These are phyloP conservation scores for Dryadomyces quercivorus DNA, from an alignment of 2,329 filamentous ascomycete species.

Conservation along the genomic window DNA sequence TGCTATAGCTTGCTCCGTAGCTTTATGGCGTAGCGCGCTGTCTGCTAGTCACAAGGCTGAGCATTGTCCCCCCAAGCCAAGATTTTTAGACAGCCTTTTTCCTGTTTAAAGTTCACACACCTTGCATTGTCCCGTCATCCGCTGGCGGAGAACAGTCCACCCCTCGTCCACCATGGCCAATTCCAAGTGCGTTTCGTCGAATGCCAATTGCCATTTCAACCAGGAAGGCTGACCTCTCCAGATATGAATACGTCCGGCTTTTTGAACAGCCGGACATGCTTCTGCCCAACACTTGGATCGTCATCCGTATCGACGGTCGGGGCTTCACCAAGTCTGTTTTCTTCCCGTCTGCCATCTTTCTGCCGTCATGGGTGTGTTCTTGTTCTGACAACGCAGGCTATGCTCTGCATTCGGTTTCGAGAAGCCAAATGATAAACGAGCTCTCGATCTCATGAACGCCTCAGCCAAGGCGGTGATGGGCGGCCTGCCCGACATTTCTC, in stretches of 20 bases:
- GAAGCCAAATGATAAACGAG: slow-evolving; percentile 85
- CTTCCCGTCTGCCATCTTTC: not conserved
- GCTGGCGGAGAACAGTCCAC: not conserved
- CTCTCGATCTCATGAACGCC: slow-evolving; percentile 86
- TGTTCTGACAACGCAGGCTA: slow-evolving; percentile 40
- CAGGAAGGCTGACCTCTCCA: not conserved
- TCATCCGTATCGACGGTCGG: slow-evolving; percentile 84
- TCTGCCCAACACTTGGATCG: slow-evolving; percentile 88
- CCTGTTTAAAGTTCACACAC: too few species aligned
- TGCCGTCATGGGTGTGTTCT: not conserved
- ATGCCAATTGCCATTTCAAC: not conserved
- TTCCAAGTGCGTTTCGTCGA: slow-evolving; percentile 14
- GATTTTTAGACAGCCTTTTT: not conserved
- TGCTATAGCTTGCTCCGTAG: not conserved
- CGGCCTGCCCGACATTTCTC: slow-evolving; percentile 70
- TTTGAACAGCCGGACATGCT: slow-evolving; percentile 78
- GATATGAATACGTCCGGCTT: slow-evolving; percentile 84
- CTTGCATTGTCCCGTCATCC: too few species aligned
- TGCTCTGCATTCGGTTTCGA: slow-evolving; percentile 72
- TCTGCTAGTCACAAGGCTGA: slow-evolving; percentile 2
- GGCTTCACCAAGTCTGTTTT: slow-evolving; percentile 74
- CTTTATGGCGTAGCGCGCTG: not conserved
- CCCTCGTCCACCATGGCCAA: slow-evolving; percentile 14
- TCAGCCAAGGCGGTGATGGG: slow-evolving; percentile 76
- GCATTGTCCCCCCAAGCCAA: not conserved